Base-by-base conservation (phyloP, 1,139 yeast genomes). In the Taphrina pruni region DNA sequence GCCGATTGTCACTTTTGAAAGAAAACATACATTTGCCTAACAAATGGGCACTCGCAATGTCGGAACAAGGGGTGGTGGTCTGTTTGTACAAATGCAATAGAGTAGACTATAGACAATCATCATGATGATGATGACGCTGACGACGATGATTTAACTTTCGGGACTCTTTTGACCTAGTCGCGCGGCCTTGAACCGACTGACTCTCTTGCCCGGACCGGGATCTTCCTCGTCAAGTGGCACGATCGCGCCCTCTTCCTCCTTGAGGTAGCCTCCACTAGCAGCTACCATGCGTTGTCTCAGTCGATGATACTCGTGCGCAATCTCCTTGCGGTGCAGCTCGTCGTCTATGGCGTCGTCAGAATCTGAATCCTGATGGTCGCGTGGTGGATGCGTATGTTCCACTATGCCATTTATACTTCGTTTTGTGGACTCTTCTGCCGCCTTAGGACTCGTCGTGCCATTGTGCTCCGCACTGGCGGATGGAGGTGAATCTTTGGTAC, bases 111-210 rank as follows among this genome's bases (percentile, higher is more conserved):
- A 45, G 48, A 45, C 48, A 45, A 12, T 14, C 32, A 26, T 26
- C 4, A 26, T 26, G 32, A 26, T 4, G 32, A 26, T 26, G 32
- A 26, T 26, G 32, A 26, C 4, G 32, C 2, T 26, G 32, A 26
- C 32, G 17, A 17, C 17, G 17, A 17, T 17, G 17, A 17, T 12
- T 50, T 26, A 50, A 6, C 20, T 21, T 26, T 50, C 54, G n/a
- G 54, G 14, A 11, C 36, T 21, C 21, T 21, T 50, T 50, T 50
- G 54, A 21, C 54, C 54, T 32, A 65, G 36, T 12, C 69, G 35
- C 8, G 69, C 69, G 7, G 69, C 69, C 36, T 57, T 65, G 64
- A 65, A 65, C 3, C 69, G 48, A 56, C 69, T 65, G 39, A 65
- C 51, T 17, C 46, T 48, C 39, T 36, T 46, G n/a, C 50, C 57